Base-by-base conservation (phyloP, 345 rosid species). In the Acer negundo region DNA sequence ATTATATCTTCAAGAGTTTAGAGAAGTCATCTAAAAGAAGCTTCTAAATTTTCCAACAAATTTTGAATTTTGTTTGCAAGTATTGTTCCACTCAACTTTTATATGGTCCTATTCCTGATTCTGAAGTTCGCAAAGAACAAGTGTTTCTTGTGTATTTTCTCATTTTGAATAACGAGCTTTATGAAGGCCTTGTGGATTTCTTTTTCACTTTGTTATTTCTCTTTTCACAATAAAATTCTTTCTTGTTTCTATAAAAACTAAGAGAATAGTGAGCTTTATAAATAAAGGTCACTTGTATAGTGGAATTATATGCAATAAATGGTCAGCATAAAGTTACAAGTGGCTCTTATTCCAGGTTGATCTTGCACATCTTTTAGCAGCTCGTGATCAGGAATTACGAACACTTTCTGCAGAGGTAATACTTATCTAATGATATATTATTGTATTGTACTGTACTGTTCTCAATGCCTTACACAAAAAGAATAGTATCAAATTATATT, bases 351-450 rank as follows among this genome's bases (percentile, higher is more conserved):
- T 85, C 66, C 87, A 94, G 98, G 97, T 90, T 79, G 98, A 94
- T 90, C 93, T 94, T 23, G 98, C 97, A 73, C 97, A 94, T 82
- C 79, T 94, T 67, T 87, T 94, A 83, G 93, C 96, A 76, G 96
- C 97, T 78, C 96, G 97, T 74, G 97, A 94, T 82, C 98, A 94
- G 80, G 98, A 94, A 77, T 82, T 94, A 65, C 85, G 98, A 84
- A 94, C 96, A 62, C 87, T 92, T 84, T 88, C 96, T 74, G 98
- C 98, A 62, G 98, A 94, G 93, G 97, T 91, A 87, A 82, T 64
- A 3, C n/a, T 66, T 64, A 22, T 31, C 44, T 72, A 65, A 35
- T 64, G 19, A 5, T 40, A 47, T 17, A 62, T 12, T 12, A n/a
- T 49, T 24, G 10, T 59, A 47, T 58, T 13, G 17, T 28, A 49